These are phyloP conservation scores for Phanerochaete carnosa DNA, from an alignment of 768 basidiomycete genomes.

Conservation along the genomic window DNA sequence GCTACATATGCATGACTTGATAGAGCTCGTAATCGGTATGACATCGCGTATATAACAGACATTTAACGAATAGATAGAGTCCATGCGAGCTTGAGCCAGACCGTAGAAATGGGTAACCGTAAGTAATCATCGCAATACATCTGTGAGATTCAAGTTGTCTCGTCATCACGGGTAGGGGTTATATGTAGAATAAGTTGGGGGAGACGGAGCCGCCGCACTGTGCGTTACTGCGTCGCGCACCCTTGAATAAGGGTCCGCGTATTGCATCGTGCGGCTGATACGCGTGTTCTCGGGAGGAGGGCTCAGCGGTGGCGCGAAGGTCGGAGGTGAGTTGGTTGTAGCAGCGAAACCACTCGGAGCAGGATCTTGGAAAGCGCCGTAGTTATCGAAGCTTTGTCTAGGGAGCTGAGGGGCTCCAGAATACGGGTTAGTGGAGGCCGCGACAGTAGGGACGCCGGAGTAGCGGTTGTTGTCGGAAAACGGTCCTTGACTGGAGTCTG, in stretches of 20 bases:
- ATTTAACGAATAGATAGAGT: constrained; percentile 8
- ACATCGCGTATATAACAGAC: background rate
- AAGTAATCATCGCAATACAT: background rate
- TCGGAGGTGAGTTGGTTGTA: constrained; percentile 35
- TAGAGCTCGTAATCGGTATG: background rate
- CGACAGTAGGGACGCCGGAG: constrained; percentile 32
- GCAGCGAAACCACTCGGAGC: constrained; percentile 71
- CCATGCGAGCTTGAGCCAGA: background rate
- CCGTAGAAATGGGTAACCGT: background rate
- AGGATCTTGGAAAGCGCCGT: constrained; percentile 89
- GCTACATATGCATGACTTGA: too few relatives aligned
- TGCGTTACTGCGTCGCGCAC: constrained; percentile 50
- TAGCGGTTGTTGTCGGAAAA: constrained; percentile 57
- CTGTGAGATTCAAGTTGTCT: background rate
- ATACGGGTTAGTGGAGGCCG: constrained; percentile 23
- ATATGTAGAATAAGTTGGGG: background rate
- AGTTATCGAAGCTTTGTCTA: constrained; percentile 73
- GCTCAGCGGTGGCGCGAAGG: constrained; percentile 22
- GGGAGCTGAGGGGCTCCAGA: constrained; percentile 21
- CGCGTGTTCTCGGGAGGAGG: constrained; percentile 42
- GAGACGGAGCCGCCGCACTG: background rate
- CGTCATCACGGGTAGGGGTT: background rate
- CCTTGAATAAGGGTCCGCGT: constrained; percentile 82
- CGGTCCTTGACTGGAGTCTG: constrained; percentile 31
- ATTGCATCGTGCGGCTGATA: constrained; percentile 90